phyloP scores from a whole-genome alignment of 257 asterid species.

The Osmanthus fragrans region DNA sequence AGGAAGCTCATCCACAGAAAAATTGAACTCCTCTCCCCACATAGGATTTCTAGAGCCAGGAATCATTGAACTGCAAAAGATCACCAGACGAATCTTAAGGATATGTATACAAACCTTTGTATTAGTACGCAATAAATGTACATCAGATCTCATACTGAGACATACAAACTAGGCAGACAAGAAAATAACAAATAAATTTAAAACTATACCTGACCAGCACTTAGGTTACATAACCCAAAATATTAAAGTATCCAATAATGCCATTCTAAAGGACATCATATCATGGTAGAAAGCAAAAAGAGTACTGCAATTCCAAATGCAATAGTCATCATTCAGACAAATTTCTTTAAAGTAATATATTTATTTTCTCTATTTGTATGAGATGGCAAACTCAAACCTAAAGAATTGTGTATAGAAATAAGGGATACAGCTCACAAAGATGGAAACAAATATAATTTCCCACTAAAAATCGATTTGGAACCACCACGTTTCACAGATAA shows the following conservation, averaged over 20 bases:
- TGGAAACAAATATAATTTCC: neutral
- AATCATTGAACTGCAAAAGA: conserved; percentile 82
- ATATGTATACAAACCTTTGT: conserved; percentile 10
- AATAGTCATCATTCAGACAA: neutral
- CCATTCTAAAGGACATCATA: neutral
- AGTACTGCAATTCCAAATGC: neutral
- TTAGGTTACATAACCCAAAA: conserved; percentile 16
- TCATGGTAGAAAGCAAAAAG: neutral
- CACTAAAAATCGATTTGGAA: neutral
- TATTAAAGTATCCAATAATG: conserved; percentile 11
- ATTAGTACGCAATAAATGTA: conserved; percentile 7
- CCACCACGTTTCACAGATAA: neutral
- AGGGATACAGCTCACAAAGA: neutral
- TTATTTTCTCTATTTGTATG: conserved; percentile 1
- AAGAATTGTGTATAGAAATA: neutral
- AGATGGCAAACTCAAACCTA: neutral
- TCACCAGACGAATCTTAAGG: conserved; percentile 16
- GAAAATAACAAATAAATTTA: neutral
- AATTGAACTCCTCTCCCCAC: conserved; percentile 97
- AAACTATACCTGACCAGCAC: neutral
- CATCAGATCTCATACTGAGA: neutral
- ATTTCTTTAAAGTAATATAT: neutral
- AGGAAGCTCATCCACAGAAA: conserved; percentile 84
- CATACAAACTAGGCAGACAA: conserved; percentile 6
- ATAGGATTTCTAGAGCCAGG: conserved; percentile 97